phyloP scores from a whole-genome alignment of 345 rosid species.

The Xanthoceras sorbifolium region DNA sequence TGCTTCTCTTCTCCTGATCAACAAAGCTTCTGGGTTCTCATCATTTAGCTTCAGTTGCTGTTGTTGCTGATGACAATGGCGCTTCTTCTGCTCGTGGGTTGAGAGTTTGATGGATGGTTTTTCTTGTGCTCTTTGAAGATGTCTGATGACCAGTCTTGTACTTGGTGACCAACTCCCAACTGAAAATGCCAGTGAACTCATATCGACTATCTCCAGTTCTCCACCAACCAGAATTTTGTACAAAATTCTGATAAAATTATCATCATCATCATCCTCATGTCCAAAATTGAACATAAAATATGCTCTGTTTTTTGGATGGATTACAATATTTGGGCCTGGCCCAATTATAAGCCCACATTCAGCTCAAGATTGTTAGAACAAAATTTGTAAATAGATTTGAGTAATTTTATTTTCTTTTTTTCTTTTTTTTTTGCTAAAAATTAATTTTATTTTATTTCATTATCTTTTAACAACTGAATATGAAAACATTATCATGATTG shows the following conservation, averaged over 20 bases:
- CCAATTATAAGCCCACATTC: background rate
- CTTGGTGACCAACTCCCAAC: slow-evolving; percentile 34
- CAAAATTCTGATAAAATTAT: background rate
- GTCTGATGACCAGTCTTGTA: slow-evolving; percentile 15
- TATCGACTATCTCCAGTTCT: slow-evolving; percentile 11
- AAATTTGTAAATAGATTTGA: background rate
- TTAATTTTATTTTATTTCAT: too few relatives aligned
- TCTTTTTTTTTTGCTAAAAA: too few relatives aligned
- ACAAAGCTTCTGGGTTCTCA: slow-evolving; percentile 18
- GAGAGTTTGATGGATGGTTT: slow-evolving; percentile 22
- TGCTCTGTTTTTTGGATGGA: background rate
- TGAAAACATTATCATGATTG: too few relatives aligned
- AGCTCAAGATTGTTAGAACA: too few relatives aligned
- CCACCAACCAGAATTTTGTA: slow-evolving; percentile 21
- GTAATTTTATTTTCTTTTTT: background rate
- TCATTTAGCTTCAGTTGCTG: slow-evolving; percentile 19
- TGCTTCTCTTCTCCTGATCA: slow-evolving; percentile 65
- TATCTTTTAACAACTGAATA: too few relatives aligned
- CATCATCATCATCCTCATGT: background rate
- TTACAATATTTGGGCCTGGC: background rate
- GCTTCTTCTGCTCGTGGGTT: slow-evolving; percentile 17
- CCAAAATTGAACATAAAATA: background rate
- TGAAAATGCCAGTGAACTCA: slow-evolving; percentile 56
- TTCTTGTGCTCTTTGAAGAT: slow-evolving; percentile 14
- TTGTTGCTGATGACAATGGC: slow-evolving; percentile 7